phyloP scores from a whole-genome alignment of 768 basidiomycete species.

The Termitomyces sp. region DNA sequence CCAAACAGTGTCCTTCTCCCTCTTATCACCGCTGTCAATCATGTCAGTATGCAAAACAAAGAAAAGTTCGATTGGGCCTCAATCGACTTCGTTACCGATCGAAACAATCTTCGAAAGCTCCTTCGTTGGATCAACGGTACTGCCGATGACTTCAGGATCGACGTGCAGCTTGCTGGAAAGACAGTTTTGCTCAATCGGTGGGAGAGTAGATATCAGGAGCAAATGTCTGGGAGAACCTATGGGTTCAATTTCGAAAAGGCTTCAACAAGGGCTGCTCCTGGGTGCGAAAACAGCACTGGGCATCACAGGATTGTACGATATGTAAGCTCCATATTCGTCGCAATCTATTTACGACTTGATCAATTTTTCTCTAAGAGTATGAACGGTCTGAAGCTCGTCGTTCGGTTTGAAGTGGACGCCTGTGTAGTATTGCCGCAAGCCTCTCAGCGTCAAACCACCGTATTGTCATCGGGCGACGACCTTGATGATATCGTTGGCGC shows the following conservation, averaged over 20 bases:
- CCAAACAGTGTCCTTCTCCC: conserved; percentile 38
- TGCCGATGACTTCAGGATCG: conserved; percentile 56
- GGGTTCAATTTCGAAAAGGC: conserved; percentile 60
- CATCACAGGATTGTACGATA: conserved; percentile 63
- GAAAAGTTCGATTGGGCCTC: conserved; percentile 33
- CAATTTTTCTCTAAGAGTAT: conserved; percentile 36
- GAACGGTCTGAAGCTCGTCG: conserved; percentile 49
- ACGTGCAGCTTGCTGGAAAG: conserved; percentile 54
- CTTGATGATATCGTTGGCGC: conserved; percentile 31
- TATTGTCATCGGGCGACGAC: conserved; percentile 5
- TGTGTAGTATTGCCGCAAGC: conserved; percentile 23
- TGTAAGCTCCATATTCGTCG: conserved; percentile 30
- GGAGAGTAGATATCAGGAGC: conserved; percentile 32
- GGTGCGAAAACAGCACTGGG: conserved; percentile 44
- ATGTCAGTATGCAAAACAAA: conserved; percentile 24
- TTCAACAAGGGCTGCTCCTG: conserved; percentile 38
- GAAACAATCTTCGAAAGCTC: conserved; percentile 62
- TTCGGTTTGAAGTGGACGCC: conserved; percentile 55
- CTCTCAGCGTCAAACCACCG: background rate
- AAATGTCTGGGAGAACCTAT: conserved; percentile 35
- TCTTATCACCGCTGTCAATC: conserved; percentile 54
- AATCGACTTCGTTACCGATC: conserved; percentile 52
- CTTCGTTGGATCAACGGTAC: conserved; percentile 46
- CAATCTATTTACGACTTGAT: background rate
- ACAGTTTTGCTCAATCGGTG: conserved; percentile 63